Evolutionary conservation across 768 basidiomycete genomes (phyloP).

Genomic region (Clavulina sp.): DNA sequence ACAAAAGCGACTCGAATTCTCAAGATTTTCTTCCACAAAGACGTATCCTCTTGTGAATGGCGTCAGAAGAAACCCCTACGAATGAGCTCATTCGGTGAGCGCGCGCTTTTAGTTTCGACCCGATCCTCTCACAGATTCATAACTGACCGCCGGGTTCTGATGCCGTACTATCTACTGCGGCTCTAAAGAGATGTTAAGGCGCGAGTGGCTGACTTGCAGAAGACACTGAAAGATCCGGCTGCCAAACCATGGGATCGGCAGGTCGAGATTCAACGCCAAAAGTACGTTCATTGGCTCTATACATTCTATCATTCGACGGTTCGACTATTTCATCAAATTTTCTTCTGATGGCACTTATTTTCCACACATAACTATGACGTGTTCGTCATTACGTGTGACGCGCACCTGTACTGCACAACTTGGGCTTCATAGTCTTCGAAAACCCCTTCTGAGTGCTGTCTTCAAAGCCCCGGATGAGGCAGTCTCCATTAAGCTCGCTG

Average conservation of each 20-base stretch:
- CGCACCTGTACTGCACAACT: too few relatives aligned
- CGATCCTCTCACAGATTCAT: too few relatives aligned
- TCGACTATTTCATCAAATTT: background rate
- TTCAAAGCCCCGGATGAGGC: conserved; percentile 49
- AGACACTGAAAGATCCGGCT: conserved; percentile 4
- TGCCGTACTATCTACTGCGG: too few relatives aligned
- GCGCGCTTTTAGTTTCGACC: too few relatives aligned
- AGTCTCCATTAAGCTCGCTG: conserved; percentile 66
- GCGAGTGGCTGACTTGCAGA: conserved; percentile 4
- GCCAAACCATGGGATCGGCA: conserved; percentile 61
- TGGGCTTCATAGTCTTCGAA: conserved; percentile 38
- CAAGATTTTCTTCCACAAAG: too few relatives aligned
- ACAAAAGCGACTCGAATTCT: too few relatives aligned
- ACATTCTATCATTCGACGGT: conserved; percentile 4
- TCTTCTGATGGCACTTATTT: background rate
- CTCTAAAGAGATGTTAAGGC: conserved; percentile 4
- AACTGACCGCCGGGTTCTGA: too few relatives aligned
- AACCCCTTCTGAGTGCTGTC: conserved; percentile 49
- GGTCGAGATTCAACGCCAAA: conserved; percentile 71
- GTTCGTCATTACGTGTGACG: conserved; percentile 7
- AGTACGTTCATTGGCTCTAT: conserved; percentile 32
- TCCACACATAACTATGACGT: conserved; percentile 13
- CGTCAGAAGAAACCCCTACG: too few relatives aligned
- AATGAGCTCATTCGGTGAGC: too few relatives aligned
- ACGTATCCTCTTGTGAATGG: too few relatives aligned